Base-by-base conservation (phyloP, 2,329 filamentous ascomycete genomes). In the Talaromyces sp. region DNA sequence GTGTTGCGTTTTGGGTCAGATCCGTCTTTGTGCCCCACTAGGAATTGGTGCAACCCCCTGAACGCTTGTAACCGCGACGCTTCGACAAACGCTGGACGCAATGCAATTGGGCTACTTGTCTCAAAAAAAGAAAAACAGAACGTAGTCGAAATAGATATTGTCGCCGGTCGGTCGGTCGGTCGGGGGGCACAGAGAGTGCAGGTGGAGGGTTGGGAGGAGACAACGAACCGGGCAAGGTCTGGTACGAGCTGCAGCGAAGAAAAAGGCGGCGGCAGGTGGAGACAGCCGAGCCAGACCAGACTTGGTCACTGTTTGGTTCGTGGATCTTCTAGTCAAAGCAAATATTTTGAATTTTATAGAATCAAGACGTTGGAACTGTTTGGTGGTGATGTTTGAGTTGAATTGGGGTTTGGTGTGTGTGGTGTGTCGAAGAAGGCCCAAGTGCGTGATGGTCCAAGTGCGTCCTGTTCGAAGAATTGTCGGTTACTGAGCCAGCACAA, bases 201-300 rank as follows among this genome's bases (percentile, higher is more conserved):
- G 54, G 32, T 11, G 12, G 32, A 27, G 32, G 1, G 14, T 35
- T 24, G 21, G 27, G 38, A 21, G 41, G n/a, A 17, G 24, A 54
- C 35, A 46, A 50, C 53, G 46, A 26, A 61, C 17, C 27, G 11
- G 26, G n/a, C n/a, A n/a, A n/a, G n/a, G 9, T 24, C 48, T 50
- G 27, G 46, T 24, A 14, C 41, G 19, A 43, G 43, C 24, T 31
- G 21, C 55, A 19, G 27, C 7, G 11, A 41, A 41, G 17, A 31
- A 24, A 48, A 54, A 57, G 50, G 48, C 48, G 27, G 55, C 54
- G 59, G 59, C 35, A 61, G 59, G 59, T 61, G 59, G 59, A 61
- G 59, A 58, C 59, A 58, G 57, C 59, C 59, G 12, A 54, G 50
- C 56, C 35, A 61, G 48, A 19, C 48, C 48, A 35, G 10, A 27